Conservation (phyloP, 345 rosid genomes). For the Populus alba region DNA sequence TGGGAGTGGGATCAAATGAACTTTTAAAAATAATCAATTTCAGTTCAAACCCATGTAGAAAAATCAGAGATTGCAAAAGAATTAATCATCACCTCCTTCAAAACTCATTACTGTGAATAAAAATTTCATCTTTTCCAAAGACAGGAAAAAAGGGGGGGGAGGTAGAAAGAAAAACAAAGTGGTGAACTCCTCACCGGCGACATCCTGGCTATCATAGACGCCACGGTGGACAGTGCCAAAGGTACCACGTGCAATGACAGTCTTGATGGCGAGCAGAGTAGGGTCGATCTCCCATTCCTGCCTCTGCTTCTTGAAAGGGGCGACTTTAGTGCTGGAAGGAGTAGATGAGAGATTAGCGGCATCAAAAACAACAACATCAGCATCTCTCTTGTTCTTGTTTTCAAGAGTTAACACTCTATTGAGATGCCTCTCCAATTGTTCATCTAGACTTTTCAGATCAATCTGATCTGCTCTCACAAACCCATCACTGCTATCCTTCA, state of each 20-base stretch:
- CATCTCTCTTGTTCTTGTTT: conserved; percentile 44
- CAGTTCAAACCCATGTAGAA: conserved; percentile 47
- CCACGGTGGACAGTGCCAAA: conserved; percentile 99
- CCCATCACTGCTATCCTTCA: conserved; percentile 76
- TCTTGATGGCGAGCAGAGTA: conserved; percentile 73
- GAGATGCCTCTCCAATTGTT: conserved; percentile 84
- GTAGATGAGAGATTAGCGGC: conserved; percentile 10
- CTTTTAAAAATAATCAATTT: conserved; percentile 33
- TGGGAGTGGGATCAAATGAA: conserved; percentile 42
- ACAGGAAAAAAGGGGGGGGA: not conserved
- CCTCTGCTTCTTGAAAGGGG: conserved; percentile 36
- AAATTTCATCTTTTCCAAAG: not conserved
- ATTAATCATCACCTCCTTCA: conserved; percentile 14
- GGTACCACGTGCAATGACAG: conserved; percentile 94
- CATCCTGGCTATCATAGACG: conserved; percentile 76
- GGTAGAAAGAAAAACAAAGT: conserved; percentile 3
- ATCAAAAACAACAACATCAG: conserved; percentile 9
- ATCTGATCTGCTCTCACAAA: conserved; percentile 96
- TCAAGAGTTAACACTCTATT: conserved; percentile 68
- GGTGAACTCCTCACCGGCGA: conserved; percentile 74
- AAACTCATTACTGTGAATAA: not conserved
- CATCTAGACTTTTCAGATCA: conserved; percentile 94
- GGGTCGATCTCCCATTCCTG: conserved; percentile 98
- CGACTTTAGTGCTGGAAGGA: conserved; percentile 9
- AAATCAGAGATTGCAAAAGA: conserved; percentile 56